phyloP scores from a whole-genome alignment of 371 early-diverging fungal species.

The Zopfochytrium polystomum region DNA sequence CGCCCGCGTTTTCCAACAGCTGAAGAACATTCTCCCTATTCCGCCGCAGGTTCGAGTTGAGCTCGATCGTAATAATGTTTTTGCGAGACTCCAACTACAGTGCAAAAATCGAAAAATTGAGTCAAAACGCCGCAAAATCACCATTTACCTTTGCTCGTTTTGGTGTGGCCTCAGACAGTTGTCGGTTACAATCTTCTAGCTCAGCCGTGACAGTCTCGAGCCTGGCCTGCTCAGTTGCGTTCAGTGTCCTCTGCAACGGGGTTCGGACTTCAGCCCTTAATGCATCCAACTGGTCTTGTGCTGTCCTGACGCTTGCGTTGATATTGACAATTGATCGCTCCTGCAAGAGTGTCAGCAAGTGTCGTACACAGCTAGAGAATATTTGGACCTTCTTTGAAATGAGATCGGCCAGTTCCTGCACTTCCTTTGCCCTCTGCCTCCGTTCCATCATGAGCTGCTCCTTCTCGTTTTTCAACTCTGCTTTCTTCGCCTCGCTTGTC shows the following conservation, averaged over 20 bases:
- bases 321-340: constrained; percentile 39
- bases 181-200: constrained; percentile 51
- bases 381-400: constrained; percentile 45
- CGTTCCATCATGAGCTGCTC: constrained; percentile 54
- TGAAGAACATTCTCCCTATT: constrained; percentile 55
- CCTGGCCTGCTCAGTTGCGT: constrained; percentile 53
- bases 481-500: constrained; percentile 11
- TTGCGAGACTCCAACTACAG: constrained; percentile 63
- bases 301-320: constrained; percentile 35
- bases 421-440: constrained; percentile 54
- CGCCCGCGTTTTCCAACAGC: constrained; percentile 35
- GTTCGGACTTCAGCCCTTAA: constrained; percentile 59
- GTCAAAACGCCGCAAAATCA: constrained; percentile 2
- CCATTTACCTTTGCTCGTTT: constrained; percentile 29
- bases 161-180: constrained; percentile 17
- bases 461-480: constrained; percentile 24
- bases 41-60: constrained; percentile 63
- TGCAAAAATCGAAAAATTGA: constrained; percentile 4
- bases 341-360: constrained; percentile 24
- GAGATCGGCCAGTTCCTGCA: constrained; percentile 47
- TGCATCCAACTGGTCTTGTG: constrained; percentile 57
- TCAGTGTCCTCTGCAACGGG: constrained; percentile 53
- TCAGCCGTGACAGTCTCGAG: constrained; percentile 50
- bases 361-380: neutral
- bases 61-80: constrained; percentile 65